Evolutionary conservation across 805 yeast species (phyloP).

Genomic region (Candida vaughaniae): DNA sequence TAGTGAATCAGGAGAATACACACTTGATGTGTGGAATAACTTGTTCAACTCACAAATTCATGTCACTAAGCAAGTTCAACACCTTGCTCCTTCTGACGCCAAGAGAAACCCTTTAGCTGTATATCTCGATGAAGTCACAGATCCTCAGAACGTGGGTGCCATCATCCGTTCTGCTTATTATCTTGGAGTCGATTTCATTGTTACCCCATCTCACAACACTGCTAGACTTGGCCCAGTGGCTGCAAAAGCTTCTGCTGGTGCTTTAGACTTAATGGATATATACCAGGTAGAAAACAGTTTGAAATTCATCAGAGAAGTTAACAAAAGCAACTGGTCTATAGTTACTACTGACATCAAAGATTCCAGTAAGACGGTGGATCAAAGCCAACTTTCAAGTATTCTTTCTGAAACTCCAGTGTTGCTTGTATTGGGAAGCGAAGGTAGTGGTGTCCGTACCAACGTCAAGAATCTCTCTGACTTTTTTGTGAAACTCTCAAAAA

Average conservation of each 20-base stretch:
- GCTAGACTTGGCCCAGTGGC: conserved; percentile 78
- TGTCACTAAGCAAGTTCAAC: conserved; percentile 15
- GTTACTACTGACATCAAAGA: conserved; percentile 55
- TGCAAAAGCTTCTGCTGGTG: conserved; percentile 80
- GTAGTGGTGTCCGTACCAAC: conserved; percentile 73
- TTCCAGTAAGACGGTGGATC: conserved; percentile 32
- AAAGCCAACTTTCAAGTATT: conserved; percentile 44
- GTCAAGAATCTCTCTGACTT: conserved; percentile 58
- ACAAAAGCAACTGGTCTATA: conserved; percentile 65
- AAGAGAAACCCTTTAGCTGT: conserved; percentile 59
- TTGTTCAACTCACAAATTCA: conserved; percentile 8
- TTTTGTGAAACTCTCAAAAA: conserved; percentile 41
- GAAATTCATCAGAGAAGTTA: conserved; percentile 56
- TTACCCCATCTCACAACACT: conserved; percentile 65
- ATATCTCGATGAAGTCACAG: conserved; percentile 75
- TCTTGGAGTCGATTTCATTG: conserved; percentile 78
- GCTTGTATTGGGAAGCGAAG: conserved; percentile 83
- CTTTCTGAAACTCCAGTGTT: conserved; percentile 56
- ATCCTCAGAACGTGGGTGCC: conserved; percentile 88
- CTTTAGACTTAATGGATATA: conserved; percentile 70
- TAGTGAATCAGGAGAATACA: conserved; percentile 6
- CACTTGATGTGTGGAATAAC: conserved; percentile 8
- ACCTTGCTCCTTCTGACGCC: conserved; percentile 13
- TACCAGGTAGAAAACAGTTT: conserved; percentile 59
- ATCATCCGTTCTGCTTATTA: conserved; percentile 76